phyloP scores from a whole-genome alignment of 352 stramenopile species.

The Pythium brachiatum region DNA sequence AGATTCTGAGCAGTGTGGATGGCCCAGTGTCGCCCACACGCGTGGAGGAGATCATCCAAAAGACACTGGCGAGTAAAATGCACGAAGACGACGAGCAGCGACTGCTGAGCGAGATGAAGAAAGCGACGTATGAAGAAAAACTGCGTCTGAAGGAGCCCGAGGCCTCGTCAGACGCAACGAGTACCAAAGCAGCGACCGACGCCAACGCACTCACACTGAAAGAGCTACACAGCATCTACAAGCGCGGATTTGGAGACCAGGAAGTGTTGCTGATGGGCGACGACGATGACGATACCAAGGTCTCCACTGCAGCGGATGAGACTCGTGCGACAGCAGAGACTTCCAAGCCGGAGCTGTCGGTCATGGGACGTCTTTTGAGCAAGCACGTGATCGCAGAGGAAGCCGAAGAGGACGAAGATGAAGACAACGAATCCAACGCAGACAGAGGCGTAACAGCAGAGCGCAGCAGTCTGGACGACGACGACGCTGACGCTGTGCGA shows the following conservation, averaged over 20 bases:
- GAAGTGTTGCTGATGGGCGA: constrained; percentile 51
- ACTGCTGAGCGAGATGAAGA: constrained; percentile 13
- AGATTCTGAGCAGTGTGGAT: neutral
- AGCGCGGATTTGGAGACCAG: constrained; percentile 73
- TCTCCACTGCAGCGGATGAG: neutral
- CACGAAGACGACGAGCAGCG: constrained; percentile 5
- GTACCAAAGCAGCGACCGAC: neutral
- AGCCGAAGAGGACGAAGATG: constrained; percentile 29
- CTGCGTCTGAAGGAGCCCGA: constrained; percentile 3
- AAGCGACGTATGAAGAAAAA: constrained; percentile 21
- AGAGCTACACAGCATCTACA: constrained; percentile 81
- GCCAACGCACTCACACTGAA: constrained; percentile 46
- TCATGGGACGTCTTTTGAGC: constrained; percentile 48
- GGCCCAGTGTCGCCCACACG: constrained; percentile 13
- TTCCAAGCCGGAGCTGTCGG: constrained; percentile 18
- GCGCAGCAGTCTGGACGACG: neutral
- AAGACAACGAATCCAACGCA: constrained; percentile 9
- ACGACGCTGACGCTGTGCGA: constrained; percentile 10
- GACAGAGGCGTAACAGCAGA: neutral
- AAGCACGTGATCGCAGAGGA: constrained; percentile 44
- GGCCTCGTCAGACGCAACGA: neutral
- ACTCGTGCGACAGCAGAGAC: too few species aligned
- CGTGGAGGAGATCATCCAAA: constrained; percentile 17
- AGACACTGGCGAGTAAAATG: constrained; percentile 2
- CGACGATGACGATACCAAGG: constrained; percentile 8